A percentile compares a stretch with the other conserved stretches of the same genome.
Evolutionary conservation across 2,329 filamentous ascomycete species (phyloP).

Genomic region (Epichloe amarillans): DNA sequence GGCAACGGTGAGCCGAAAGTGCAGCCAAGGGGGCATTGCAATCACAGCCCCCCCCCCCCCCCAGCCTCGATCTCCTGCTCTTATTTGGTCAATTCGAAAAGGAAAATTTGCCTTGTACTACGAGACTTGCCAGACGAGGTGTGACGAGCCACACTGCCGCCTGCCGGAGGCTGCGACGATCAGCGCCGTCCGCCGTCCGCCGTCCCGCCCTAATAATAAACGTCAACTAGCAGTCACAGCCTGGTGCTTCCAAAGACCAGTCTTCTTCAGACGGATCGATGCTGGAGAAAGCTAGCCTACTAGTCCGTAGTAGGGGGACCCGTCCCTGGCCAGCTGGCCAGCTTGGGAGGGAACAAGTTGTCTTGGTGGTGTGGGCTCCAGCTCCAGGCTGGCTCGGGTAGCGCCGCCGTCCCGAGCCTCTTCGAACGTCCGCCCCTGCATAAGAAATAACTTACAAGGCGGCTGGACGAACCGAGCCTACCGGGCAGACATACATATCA

Average conservation of each 20-base stretch:
- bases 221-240: too few relatives aligned
- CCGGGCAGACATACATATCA: neutral
- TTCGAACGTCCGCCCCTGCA: neutral
- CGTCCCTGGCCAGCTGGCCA: too few relatives aligned
- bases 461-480: too few relatives aligned
- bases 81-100: neutral
- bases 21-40: neutral
- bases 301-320: too few relatives aligned
- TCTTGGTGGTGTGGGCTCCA: neutral
- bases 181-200: constrained; percentile 2
- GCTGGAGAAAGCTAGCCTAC: too few relatives aligned
- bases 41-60: too few relatives aligned
- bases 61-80: neutral
- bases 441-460: neutral
- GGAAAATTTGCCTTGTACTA: neutral
- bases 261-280: too few relatives aligned
- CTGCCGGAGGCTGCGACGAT: constrained; percentile 4
- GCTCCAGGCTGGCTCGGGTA: constrained; percentile 3
- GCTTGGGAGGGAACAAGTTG: neutral
- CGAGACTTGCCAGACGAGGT: neutral
- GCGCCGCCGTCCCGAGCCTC: constrained; percentile 6
- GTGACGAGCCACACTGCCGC: constrained; percentile 4
- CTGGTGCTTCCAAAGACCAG: too few relatives aligned
- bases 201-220: neutral
- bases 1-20: neutral